Evolutionary conservation across 306 rosid species (phyloP), one percentile per base, ranked within the genome.

Genomic region (Coriaria nepalensis): DNA sequence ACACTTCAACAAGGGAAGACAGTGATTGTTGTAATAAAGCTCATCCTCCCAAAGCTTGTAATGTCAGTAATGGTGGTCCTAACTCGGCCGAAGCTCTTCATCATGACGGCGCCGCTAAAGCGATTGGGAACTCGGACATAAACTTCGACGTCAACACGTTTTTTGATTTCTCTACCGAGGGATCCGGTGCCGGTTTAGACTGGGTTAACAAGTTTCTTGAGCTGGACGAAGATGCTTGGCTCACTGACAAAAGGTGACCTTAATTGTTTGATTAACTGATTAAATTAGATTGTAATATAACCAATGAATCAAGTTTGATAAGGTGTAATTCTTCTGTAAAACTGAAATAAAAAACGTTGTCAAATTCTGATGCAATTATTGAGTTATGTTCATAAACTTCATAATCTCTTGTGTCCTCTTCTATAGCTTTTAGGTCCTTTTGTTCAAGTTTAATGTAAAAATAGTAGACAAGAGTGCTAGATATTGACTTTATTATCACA

Each of bases 141-240:
- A n/a, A n/a, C n/a, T n/a, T n/a, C n/a, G 68, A 73, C 40, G 74
- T 74, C 33, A 49, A 73, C 35, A 74, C 73, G 45, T 71, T 80
- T 66, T 71, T 80, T 32, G 64, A 73, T 47, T 73, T 73, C 53
- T 43, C 76, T 4, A n/a, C 64, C 1, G 81, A 73, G 40, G 83
- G 56, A 12, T 33, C 74, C 0, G 53, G 14, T 40, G 29, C 29
- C 29, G 83, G 62, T 6, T 32, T 65, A n/a, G 79, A 80, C 33
- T 80, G 81, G 90, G 50, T 68, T 37, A 73, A 52, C 69, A 76
- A 68, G 59, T 74, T 62, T 56, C 59, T 77, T 13, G 72, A 80
- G 34, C 60, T 68, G 10, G 77, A 80, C 20, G 66, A 55, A 14
- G 56, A 49, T 53, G 38, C 57, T 43, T 47, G 67, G 20, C 41